These are phyloP conservation scores for Trichosanthes cucumerina DNA, from an alignment of 306 rosid genomes.

Conservation along the genomic window DNA sequence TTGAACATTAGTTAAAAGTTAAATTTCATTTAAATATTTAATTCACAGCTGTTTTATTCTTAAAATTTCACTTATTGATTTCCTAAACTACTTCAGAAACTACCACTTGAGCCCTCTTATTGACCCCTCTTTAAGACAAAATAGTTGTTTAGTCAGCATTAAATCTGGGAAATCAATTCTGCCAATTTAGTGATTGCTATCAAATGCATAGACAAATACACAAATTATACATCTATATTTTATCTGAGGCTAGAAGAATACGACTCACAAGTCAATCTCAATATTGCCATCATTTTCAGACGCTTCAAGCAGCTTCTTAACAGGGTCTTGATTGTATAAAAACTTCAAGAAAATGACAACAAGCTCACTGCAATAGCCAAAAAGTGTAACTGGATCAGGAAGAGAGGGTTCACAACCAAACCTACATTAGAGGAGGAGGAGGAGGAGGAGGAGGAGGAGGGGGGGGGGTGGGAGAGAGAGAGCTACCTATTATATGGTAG, in stretches of 20 bases:
- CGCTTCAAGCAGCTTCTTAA: slow-evolving; percentile 68
- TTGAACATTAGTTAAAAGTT: not conserved
- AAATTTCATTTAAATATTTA: not conserved
- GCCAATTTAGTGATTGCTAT: not conserved
- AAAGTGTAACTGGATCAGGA: slow-evolving; percentile 16
- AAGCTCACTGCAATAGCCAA: slow-evolving; percentile 73
- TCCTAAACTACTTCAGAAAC: not conserved
- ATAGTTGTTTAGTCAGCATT: not conserved
- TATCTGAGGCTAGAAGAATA: not conserved
- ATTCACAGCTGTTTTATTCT: not conserved
- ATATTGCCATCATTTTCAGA: slow-evolving; percentile 52
- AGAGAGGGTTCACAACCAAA: slow-evolving; percentile 51
- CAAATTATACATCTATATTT: not conserved
- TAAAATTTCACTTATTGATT: not conserved
- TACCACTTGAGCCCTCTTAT: not conserved
- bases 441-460: not conserved
- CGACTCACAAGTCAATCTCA: slow-evolving; percentile 72
- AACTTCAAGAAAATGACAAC: slow-evolving; percentile 78
- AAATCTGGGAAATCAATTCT: not conserved
- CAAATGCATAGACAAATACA: not conserved
- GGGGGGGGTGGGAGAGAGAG: no score
- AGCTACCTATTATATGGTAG: slow-evolving; percentile 66
- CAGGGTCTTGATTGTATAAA: slow-evolving; percentile 88
- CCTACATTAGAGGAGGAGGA: not conserved
- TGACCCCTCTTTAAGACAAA: not conserved